phyloP scores from a whole-genome alignment of 306 rosid species.

The Coriaria nepalensis region DNA sequence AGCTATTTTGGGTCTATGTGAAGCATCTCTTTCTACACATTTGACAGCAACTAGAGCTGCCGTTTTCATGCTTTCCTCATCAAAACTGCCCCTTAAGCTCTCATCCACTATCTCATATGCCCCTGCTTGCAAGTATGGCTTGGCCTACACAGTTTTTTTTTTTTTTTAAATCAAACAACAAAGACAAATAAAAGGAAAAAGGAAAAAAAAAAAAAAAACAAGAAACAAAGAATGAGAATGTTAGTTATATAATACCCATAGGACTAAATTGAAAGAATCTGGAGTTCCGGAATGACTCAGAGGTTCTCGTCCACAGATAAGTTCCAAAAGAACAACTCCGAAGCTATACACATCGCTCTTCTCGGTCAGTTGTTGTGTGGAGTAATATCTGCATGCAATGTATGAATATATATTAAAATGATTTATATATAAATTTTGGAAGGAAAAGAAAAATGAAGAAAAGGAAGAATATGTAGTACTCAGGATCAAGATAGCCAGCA shows the following conservation, averaged over 20 bases:
- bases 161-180: no score
- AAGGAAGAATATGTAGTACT: constrained; percentile 39
- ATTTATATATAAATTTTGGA: no score
- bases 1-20: constrained; percentile 71
- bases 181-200: background rate
- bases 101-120: constrained; percentile 77
- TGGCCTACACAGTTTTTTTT: constrained; percentile 43
- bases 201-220: background rate
- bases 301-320: constrained; percentile 93
- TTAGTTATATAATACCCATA: constrained; percentile 47
- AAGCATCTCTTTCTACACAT: constrained; percentile 78
- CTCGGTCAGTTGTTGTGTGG: constrained; percentile 82
- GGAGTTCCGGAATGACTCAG: constrained; percentile 73
- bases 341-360: constrained; percentile 89
- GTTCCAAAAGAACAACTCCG: constrained; percentile 87
- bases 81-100: constrained; percentile 43
- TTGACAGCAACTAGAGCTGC: constrained; percentile 53
- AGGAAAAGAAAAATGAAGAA: no score
- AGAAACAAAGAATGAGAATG: background rate
- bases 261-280: constrained; percentile 83
- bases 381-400: constrained; percentile 43
- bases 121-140: constrained; percentile 88
- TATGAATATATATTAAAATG: no score
- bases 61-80: constrained; percentile 60
- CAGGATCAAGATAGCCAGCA: constrained; percentile 93